Conservation (phyloP, 768 basidiomycete species). For the Boletus eberwhitei region DNA sequence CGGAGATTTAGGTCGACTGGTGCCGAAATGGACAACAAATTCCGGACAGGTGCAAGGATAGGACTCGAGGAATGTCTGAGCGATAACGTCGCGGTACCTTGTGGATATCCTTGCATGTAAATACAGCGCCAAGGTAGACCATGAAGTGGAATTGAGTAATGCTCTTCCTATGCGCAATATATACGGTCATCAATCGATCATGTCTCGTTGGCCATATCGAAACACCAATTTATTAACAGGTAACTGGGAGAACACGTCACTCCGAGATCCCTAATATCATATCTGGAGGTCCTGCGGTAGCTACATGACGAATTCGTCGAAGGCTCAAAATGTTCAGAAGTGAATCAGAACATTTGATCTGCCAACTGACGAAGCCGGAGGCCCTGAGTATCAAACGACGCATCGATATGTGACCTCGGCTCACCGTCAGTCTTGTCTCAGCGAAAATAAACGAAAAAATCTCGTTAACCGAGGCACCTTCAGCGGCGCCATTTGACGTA, state of each 20-base stretch:
- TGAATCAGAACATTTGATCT: too few species aligned
- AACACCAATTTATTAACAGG: background rate
- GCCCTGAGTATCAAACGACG: background rate
- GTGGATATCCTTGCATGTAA: background rate
- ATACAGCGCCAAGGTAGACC: background rate
- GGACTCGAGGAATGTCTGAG: background rate
- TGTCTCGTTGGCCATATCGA: too few species aligned
- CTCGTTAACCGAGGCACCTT: background rate
- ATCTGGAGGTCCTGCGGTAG: background rate
- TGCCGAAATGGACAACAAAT: background rate
- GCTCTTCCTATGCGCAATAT: background rate
- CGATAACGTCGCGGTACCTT: background rate
- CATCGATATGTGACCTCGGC: background rate
- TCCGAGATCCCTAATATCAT: background rate
- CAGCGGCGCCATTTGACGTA: conserved; percentile 10
- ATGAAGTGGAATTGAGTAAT: too few species aligned
- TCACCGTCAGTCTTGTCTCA: background rate
- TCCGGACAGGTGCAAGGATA: background rate
- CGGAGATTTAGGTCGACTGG: background rate
- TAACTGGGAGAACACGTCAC: background rate
- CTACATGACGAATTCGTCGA: background rate
- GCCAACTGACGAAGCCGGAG: background rate
- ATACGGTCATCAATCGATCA: too few species aligned
- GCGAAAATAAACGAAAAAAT: too few species aligned
- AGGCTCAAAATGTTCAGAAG: too few species aligned